A percentile compares a stretch with the other conserved stretches of the same genome.
phyloP scores from a whole-genome alignment of 1,139 yeast genomes.

The Nakaseomyces sp. region DNA sequence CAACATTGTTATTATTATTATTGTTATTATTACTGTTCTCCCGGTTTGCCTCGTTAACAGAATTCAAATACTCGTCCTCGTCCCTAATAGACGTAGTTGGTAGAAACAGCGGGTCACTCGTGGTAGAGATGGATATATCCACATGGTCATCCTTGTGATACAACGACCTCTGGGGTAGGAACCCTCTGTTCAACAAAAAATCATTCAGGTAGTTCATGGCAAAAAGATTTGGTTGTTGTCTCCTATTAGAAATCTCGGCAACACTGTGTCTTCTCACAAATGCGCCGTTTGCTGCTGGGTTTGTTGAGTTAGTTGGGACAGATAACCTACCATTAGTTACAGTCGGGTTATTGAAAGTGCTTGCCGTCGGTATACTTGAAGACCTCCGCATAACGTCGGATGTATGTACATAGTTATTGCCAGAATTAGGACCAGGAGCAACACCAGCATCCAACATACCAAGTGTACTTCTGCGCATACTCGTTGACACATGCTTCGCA shows the following conservation, averaged over 20 bases:
- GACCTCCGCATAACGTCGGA: slow-evolving; percentile 4
- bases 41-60: slow-evolving; percentile 8
- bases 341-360: background rate
- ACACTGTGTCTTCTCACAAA: background rate
- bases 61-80: slow-evolving; percentile 20
- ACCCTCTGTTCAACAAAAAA: slow-evolving; percentile 9
- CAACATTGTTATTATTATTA: background rate
- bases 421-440: background rate
- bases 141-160: slow-evolving; percentile 14
- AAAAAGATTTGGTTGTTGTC: slow-evolving; percentile 5
- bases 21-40: slow-evolving; percentile 1
- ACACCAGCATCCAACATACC: background rate
- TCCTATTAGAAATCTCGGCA: background rate
- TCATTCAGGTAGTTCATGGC: slow-evolving; percentile 6
- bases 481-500: background rate
- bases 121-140: slow-evolving; percentile 18
- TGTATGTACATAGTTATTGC: background rate
- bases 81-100: slow-evolving; percentile 17
- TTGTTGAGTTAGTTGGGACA: too few species aligned
- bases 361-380: slow-evolving; percentile 2
- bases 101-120: slow-evolving; percentile 22
- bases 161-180: slow-evolving; percentile 9
- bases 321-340: background rate
- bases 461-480: background rate
- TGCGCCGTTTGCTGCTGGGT: too few species aligned